A percentile compares a stretch with the other conserved stretches of the same genome.
Evolutionary conservation across 2,329 filamentous ascomycete species (phyloP).

Genomic region (Verticillium klebahnii): DNA sequence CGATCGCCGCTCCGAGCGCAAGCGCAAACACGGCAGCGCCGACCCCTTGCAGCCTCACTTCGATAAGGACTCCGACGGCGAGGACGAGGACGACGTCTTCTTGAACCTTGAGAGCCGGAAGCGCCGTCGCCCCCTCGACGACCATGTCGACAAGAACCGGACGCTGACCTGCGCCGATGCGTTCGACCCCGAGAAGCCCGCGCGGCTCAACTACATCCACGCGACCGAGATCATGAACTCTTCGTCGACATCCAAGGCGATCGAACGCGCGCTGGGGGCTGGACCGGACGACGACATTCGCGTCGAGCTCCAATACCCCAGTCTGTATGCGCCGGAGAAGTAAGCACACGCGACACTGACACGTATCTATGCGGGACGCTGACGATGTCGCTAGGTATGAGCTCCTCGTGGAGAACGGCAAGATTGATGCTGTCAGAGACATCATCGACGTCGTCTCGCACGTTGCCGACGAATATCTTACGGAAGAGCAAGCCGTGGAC

Average conservation of each 20-base stretch:
- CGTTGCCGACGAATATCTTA: constrained; percentile 73
- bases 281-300: constrained; percentile 43
- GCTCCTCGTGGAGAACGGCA: constrained; percentile 73
- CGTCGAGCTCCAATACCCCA: constrained; percentile 81
- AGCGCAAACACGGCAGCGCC: constrained; percentile 12
- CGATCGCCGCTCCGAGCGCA: constrained; percentile 10
- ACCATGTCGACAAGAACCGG: constrained; percentile 39
- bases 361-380: neutral
- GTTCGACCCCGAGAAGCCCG: constrained; percentile 32
- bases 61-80: constrained; percentile 45
- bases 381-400: constrained; percentile 50
- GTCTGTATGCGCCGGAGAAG: constrained; percentile 63
- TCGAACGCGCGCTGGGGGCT: constrained; percentile 8
- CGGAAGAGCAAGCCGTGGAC: constrained; percentile 58
- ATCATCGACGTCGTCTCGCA: constrained; percentile 66
- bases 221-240: constrained; percentile 38
- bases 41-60: constrained; percentile 28
- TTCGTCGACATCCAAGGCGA: constrained; percentile 7
- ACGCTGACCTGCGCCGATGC: constrained; percentile 40
- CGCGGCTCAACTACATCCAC: constrained; percentile 46
- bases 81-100: constrained; percentile 37
- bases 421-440: constrained; percentile 71
- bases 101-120: constrained; percentile 39
- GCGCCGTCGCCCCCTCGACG: constrained; percentile 38
- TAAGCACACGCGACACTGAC: constrained; percentile 27